These are phyloP conservation scores for Lentinula edodes DNA, from an alignment of 768 basidiomycete genomes.

Conservation along the genomic window DNA sequence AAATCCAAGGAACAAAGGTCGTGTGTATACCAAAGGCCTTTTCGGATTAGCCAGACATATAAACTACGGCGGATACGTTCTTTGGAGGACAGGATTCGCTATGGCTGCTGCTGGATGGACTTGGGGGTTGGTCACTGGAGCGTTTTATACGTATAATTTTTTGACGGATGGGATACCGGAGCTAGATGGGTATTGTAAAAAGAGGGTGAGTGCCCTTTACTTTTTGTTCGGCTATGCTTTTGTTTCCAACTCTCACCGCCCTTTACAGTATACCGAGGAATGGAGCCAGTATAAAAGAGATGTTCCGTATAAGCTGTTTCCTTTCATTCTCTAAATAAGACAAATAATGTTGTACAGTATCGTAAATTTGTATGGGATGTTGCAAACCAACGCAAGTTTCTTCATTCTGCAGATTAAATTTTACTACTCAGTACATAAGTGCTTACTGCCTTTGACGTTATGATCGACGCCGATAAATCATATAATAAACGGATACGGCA, in stretches of 20 bases:
- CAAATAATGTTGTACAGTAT: too few relatives aligned
- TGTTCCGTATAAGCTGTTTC: conserved; percentile 3
- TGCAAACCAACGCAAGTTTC: too few relatives aligned
- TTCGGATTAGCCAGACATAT: conserved; percentile 20
- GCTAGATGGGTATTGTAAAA: conserved; percentile 3
- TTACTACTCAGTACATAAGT: too few relatives aligned
- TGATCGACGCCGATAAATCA: not conserved
- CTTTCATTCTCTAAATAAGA: not conserved
- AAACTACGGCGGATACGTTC: conserved; percentile 18
- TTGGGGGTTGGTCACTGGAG: not conserved
- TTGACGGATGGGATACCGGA: not conserved
- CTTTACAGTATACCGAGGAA: not conserved
- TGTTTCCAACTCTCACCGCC: too few relatives aligned
- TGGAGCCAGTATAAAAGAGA: not conserved
- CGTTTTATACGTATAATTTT: not conserved
- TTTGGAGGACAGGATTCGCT: conserved; percentile 19
- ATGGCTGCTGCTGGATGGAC: conserved; percentile 9
- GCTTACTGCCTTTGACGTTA: too few relatives aligned
- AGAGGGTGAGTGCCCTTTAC: not conserved
- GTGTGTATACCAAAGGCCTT: conserved; percentile 15
- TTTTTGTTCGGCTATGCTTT: not conserved
- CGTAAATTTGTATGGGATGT: too few relatives aligned
- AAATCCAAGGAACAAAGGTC: conserved; percentile 9
- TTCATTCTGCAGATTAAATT: too few relatives aligned
- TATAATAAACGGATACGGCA: not conserved